These are phyloP conservation scores for Blastocystis sp. DNA, from an alignment of 352 stramenopile genomes.

Conservation along the genomic window DNA sequence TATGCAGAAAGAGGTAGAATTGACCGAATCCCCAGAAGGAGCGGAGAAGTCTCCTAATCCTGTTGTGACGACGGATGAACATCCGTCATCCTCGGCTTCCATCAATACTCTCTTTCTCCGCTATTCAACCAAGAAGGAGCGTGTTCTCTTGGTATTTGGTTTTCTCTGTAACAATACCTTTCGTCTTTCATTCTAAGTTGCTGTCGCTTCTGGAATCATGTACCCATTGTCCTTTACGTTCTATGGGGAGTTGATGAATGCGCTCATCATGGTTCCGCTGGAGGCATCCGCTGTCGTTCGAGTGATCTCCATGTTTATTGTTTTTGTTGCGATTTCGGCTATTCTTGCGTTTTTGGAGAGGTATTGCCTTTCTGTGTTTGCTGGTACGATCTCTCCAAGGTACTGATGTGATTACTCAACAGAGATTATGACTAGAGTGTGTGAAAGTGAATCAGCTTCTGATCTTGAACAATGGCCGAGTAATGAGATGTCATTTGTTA, in stretches of 20 bases:
- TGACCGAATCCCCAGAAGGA: not conserved
- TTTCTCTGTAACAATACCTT: not conserved
- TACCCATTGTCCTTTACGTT: not conserved
- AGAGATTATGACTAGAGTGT: no score
- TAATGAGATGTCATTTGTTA: no score
- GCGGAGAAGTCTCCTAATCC: not conserved
- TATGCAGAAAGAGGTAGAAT: not conserved
- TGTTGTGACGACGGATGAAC: not conserved
- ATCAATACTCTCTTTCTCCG: not conserved
- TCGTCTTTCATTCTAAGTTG: not conserved
- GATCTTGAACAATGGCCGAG: no score
- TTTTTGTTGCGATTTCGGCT: not conserved
- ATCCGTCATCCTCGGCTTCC: not conserved
- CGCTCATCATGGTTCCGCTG: not conserved
- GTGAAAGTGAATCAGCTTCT: no score
- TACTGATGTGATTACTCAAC: no score
- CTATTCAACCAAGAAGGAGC: not conserved
- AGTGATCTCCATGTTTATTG: not conserved
- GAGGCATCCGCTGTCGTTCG: not conserved
- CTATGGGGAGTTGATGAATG: not conserved
- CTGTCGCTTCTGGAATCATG: not conserved
- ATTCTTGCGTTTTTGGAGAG: not conserved
- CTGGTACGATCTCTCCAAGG: not conserved
- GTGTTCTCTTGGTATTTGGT: not conserved
- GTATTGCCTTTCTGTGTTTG: not conserved